phyloP scores from a whole-genome alignment of 192 early-diverging fungal genomes.

The Mortierella claussenii region DNA sequence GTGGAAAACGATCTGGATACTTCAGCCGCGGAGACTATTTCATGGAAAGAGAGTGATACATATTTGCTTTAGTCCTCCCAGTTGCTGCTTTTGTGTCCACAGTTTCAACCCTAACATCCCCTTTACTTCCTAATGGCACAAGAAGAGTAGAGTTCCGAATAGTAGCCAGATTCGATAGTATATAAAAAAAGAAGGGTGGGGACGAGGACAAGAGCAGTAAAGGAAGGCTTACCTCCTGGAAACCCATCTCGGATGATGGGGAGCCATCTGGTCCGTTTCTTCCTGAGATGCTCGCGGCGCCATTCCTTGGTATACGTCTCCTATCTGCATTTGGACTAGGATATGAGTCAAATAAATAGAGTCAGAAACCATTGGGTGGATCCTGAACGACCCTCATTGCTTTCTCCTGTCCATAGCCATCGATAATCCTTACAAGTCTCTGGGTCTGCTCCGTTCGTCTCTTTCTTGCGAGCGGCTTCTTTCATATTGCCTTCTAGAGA shows the following conservation, averaged over 20 bases:
- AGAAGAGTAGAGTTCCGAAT: not conserved
- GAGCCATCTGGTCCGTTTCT: slow-evolving; percentile 31
- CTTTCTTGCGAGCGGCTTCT: slow-evolving; percentile 42
- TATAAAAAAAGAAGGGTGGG: not conserved
- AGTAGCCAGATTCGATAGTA: not conserved
- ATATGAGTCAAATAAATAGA: not conserved
- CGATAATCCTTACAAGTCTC: slow-evolving; percentile 46
- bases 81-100: no score
- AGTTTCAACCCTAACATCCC: no score
- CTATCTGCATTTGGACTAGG: slow-evolving; percentile 28
- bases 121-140: slow-evolving; percentile 10
- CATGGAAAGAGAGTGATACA: not conserved
- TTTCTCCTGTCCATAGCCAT: not conserved
- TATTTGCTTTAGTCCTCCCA: not conserved
- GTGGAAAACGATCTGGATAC: slow-evolving; percentile 31
- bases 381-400: not conserved
- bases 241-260: slow-evolving; percentile 32
- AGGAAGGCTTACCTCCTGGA: slow-evolving; percentile 40
- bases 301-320: slow-evolving; percentile 35
- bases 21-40: slow-evolving; percentile 30
- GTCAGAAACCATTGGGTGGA: not conserved
- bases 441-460: slow-evolving; percentile 40
- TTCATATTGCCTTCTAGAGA: slow-evolving; percentile 29
- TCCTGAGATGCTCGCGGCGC: not conserved
- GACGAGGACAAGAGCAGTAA: not conserved